These are phyloP conservation scores for Hysterium pulicare DNA, from an alignment of 2,329 filamentous ascomycete species.

Conservation along the genomic window DNA sequence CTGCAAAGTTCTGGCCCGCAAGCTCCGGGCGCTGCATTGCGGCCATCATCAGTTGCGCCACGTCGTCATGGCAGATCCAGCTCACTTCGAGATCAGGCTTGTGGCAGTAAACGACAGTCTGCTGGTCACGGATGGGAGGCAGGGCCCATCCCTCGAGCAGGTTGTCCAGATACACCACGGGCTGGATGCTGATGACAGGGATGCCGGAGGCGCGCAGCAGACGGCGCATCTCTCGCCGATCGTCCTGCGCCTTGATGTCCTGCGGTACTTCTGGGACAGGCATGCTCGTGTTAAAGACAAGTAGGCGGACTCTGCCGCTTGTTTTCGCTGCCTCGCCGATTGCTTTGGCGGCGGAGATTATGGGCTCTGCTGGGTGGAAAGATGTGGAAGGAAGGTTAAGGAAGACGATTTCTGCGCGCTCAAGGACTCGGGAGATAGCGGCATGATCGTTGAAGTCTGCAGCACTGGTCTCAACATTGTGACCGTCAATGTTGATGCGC, in stretches of 20 bases:
- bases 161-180: constrained; percentile 40
- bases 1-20: constrained; percentile 32
- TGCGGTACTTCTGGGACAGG: constrained; percentile 19
- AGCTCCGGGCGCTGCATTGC: constrained; percentile 32
- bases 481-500: constrained; percentile 12
- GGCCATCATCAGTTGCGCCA: constrained; percentile 39
- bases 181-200: constrained; percentile 35
- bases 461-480: constrained; percentile 15
- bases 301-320: constrained; percentile 12
- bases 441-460: constrained; percentile 20
- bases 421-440: constrained; percentile 14
- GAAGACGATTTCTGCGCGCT: constrained; percentile 19
- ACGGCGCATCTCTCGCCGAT: constrained; percentile 27
- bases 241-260: constrained; percentile 27
- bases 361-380: constrained; percentile 23
- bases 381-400: constrained; percentile 28
- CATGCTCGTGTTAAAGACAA: constrained; percentile 31
- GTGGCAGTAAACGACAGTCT: constrained; percentile 41
- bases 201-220: constrained; percentile 29
- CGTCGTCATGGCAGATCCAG: constrained; percentile 42
- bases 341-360: constrained; percentile 17
- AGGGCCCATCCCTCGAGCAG: constrained; percentile 40
- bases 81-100: constrained; percentile 35
- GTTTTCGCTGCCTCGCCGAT: constrained; percentile 20
- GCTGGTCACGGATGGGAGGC: constrained; percentile 30